Conservation (phyloP, 2,329 filamentous ascomycete genomes). For the Clarireedia hainanense region DNA sequence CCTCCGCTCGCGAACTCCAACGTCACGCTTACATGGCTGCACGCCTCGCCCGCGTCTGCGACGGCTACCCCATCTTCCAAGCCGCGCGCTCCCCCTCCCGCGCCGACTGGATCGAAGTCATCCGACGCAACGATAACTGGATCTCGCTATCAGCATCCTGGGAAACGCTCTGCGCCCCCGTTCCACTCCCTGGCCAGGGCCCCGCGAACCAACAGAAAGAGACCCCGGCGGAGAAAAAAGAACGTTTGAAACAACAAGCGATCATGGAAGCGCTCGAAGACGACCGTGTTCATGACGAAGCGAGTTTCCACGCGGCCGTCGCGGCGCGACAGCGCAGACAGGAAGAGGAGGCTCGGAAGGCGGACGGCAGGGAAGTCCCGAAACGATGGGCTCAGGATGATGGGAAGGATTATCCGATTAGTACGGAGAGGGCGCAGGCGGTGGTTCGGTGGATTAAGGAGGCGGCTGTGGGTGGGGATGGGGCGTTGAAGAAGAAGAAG, state of each 20-base stretch:
- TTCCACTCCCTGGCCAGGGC: conserved; percentile 39
- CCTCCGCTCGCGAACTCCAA: conserved; percentile 66
- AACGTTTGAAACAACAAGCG: conserved; percentile 54
- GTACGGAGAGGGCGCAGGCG: conserved; percentile 60
- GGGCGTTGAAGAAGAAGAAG: conserved; percentile 31
- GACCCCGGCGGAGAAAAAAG: conserved; percentile 47
- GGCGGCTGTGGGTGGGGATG: conserved; percentile 36
- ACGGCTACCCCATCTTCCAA: conserved; percentile 77
- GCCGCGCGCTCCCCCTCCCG: conserved; percentile 62
- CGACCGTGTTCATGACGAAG: conserved; percentile 60
- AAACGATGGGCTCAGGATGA: conserved; percentile 59
- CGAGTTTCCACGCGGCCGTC: conserved; percentile 55
- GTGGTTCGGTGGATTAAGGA: conserved; percentile 63
- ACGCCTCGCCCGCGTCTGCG: conserved; percentile 62
- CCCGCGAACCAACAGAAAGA: conserved; percentile 31
- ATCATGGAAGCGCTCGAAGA: conserved; percentile 61
- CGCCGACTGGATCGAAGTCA: conserved; percentile 72
- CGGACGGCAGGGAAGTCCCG: conserved; percentile 23
- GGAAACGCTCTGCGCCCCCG: conserved; percentile 62
- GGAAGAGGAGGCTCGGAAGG: conserved; percentile 39
- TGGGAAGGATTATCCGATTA: conserved; percentile 60
- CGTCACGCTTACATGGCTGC: conserved; percentile 79
- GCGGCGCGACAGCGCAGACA: conserved; percentile 50
- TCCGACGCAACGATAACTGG: conserved; percentile 62
- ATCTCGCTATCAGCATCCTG: conserved; percentile 56